Conservation (phyloP, 495 filamentous ascomycete species). For the Sabuloglossum arenarium region DNA sequence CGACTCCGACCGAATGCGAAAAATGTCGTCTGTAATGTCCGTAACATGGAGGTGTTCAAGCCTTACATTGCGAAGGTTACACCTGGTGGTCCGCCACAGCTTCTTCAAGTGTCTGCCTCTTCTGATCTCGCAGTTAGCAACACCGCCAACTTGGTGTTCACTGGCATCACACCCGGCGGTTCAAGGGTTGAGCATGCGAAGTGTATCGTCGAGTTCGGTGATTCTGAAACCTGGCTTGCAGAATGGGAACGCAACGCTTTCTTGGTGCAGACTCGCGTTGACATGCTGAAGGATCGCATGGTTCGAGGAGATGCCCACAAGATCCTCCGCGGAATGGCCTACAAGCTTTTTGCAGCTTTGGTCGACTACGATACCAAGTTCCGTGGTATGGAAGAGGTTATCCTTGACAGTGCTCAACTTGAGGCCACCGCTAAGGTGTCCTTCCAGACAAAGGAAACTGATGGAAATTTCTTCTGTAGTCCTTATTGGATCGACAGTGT, state of each 20-base stretch:
- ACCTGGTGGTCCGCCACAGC: conserved; percentile 17
- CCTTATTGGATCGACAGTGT: conserved; percentile 30
- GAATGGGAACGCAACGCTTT: conserved; percentile 29
- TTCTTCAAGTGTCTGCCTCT: conserved; percentile 13
- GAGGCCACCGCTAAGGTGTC: conserved; percentile 52
- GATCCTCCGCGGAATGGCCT: conserved; percentile 47
- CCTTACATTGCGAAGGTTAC: conserved; percentile 39
- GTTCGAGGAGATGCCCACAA: conserved; percentile 12
- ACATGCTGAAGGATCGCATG: conserved; percentile 19
- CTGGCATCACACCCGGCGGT: conserved; percentile 19
- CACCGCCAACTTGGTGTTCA: conserved; percentile 20
- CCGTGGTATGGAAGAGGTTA: conserved; percentile 54
- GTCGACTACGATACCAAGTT: conserved; percentile 50
- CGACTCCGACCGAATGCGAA: conserved; percentile 30
- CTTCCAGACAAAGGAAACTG: conserved; percentile 36
- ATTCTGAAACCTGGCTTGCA: conserved; percentile 10
- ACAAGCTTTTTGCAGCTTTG: conserved; percentile 51
- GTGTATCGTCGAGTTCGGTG: conserved; percentile 23
- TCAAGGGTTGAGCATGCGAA: conserved; percentile 28
- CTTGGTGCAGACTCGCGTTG: conserved; percentile 26
- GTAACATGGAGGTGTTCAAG: conserved; percentile 47
- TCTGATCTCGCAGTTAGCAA: conserved; percentile 8
- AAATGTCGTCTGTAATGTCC: conserved; percentile 32
- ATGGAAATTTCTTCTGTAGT: conserved; percentile 26
- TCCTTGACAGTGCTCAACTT: conserved; percentile 45